Percentiles rank a stretch among this genome's conserved stretches.
Conservation (phyloP, 2,329 filamentous ascomycete genomes). For the Aspergillus sojae region DNA sequence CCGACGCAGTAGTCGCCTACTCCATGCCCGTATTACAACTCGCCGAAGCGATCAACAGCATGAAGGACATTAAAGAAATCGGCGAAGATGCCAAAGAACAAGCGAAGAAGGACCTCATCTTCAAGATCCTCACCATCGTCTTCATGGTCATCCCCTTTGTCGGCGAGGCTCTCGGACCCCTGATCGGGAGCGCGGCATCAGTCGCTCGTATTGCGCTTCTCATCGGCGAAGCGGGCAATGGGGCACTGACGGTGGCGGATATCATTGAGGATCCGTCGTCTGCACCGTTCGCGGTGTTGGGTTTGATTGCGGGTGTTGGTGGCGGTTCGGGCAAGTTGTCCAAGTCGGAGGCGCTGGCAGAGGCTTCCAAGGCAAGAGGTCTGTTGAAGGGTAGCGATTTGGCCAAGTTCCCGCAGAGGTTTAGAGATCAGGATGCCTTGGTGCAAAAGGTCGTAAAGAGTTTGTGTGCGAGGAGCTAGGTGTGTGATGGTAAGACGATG, state of each 20-base stretch:
- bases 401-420: not conserved
- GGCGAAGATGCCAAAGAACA: not conserved
- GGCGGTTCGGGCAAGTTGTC: not conserved
- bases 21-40: not conserved
- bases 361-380: not conserved
- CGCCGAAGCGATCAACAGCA: not conserved
- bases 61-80: not conserved
- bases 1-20: not conserved
- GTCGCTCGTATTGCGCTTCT: conserved; percentile 1
- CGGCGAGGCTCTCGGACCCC: not conserved
- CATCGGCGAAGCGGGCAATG: conserved; percentile 5
- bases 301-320: not conserved
- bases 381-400: not conserved
- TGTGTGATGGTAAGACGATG: not conserved
- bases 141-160: conserved; percentile 10
- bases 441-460: conserved; percentile 2
- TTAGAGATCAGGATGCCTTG: conserved; percentile 1
- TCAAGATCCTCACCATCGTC: conserved; percentile 4
- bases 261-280: conserved; percentile 7
- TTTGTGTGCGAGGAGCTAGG: not conserved
- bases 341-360: not conserved
- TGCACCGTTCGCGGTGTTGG: conserved; percentile 5
- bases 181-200: not conserved
- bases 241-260: not conserved
- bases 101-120: conserved; percentile 6